Evolutionary conservation across 2,329 filamentous ascomycete genomes (phyloP).

Genomic region (Mollisia scopiformis): DNA sequence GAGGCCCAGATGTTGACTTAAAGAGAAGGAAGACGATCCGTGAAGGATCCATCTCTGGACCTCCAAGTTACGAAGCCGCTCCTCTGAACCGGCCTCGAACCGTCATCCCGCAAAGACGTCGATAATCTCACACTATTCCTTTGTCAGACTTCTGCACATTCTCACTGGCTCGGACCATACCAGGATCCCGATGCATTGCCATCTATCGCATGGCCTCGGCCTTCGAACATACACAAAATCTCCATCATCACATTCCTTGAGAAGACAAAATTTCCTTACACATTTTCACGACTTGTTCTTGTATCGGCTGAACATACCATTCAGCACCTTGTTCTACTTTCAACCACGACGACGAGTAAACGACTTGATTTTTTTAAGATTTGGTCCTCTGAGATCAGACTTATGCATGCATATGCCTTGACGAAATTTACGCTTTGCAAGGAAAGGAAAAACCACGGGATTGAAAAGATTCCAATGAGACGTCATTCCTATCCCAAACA

Average conservation of each 20-base stretch:
- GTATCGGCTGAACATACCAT: constrained; percentile 42
- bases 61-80: constrained; percentile 49
- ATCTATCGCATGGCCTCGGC: constrained; percentile 24
- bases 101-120: constrained; percentile 43
- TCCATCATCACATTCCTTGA: constrained; percentile 35
- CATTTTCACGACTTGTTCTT: constrained; percentile 38
- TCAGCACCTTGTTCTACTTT: constrained; percentile 41
- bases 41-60: constrained; percentile 57
- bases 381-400: constrained; percentile 39
- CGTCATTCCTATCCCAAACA: background rate
- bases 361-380: constrained; percentile 39
- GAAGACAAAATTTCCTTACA: constrained; percentile 32
- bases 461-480: constrained; percentile 16
- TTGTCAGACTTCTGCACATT: constrained; percentile 32
- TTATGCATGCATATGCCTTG: constrained; percentile 49
- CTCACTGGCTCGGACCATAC: constrained; percentile 20
- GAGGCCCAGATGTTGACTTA: constrained; percentile 60
- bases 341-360: constrained; percentile 45
- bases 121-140: constrained; percentile 23
- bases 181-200: constrained; percentile 19
- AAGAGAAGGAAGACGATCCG: constrained; percentile 82
- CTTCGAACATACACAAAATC: constrained; percentile 33
- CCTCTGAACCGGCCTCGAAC: constrained; percentile 50
- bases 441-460: too few species aligned
- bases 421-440: constrained; percentile 48